Percentiles rank a stretch among this genome's conserved stretches.
These are phyloP conservation scores for Lojkania enalia DNA, from an alignment of 2,329 filamentous ascomycete species.

Conservation along the genomic window DNA sequence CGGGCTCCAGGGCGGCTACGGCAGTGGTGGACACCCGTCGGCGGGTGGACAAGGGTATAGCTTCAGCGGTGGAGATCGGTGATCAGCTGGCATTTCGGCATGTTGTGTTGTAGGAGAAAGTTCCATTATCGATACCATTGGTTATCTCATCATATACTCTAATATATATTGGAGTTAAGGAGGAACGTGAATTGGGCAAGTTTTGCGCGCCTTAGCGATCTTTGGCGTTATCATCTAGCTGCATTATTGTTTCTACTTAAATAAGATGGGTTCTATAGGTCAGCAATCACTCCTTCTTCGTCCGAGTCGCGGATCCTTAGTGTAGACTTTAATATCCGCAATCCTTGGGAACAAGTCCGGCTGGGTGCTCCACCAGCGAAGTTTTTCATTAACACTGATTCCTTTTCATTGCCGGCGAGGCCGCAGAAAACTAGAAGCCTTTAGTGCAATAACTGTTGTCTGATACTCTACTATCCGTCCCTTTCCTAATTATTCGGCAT, in stretches of 20 bases:
- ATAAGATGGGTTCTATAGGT: too few relatives aligned
- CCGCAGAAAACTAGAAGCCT: too few relatives aligned
- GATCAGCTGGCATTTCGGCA: background rate
- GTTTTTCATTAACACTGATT: too few relatives aligned
- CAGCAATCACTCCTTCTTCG: too few relatives aligned
- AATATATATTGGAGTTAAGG: background rate
- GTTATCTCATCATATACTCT: background rate
- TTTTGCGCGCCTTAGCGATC: background rate
- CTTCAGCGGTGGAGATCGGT: slow-evolving; percentile 22
- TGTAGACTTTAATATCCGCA: too few relatives aligned
- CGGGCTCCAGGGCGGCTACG: slow-evolving; percentile 3
- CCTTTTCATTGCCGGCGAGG: too few relatives aligned
- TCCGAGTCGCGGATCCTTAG: too few relatives aligned
- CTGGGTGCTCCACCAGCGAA: too few relatives aligned
- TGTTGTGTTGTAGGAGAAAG: background rate
- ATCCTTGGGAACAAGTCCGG: too few relatives aligned
- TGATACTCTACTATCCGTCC: too few relatives aligned
- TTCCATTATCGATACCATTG: background rate
- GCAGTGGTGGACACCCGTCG: slow-evolving; percentile 2
- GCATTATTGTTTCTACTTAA: background rate
- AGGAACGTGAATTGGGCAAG: background rate
- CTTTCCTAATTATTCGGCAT: too few relatives aligned
- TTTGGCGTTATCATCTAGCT: background rate
- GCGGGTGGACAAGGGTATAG: slow-evolving; percentile 25
- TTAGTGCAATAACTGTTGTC: too few relatives aligned